Base-by-base conservation (phyloP, 441 rosid species). In the Pelargonium fulgidum region DNA sequence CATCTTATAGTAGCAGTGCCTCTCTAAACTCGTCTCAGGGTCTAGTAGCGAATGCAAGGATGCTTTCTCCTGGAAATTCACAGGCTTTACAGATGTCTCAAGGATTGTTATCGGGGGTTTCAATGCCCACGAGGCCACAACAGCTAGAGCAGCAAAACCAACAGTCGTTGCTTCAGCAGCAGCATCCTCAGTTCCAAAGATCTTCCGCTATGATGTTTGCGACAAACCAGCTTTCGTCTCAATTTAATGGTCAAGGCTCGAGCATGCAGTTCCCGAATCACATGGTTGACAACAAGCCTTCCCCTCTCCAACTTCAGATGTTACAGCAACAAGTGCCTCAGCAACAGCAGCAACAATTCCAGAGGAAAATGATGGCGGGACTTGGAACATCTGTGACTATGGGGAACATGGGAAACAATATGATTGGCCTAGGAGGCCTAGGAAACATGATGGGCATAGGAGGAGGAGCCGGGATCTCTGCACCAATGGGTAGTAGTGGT, bases 21-120 rank as follows among this genome's bases (percentile, higher is more conserved):
- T 76, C 95, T 36, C 36, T 81, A 19, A 82, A 77, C 75, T 68
- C 90, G 7, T 72, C 91, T 56, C 86, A 82, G 69, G 87, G 79
- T 82, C 67, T 78, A 52, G 70, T 81, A 66, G 82, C 84, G 65
- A 87, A 82, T 70, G 70, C 85, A 45, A 85, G 97, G 80, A 86
- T 84, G 86, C 79, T 84, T 67, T 93, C 89, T 72, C 83, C 95
- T 69, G 86, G 90, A 73, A 95, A 85, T 72, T 73, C 88, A 64
- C 97, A 91, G 79, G 78, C 85, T 64, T 71, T 83, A 70, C 98
- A 85, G 73, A 89, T 87, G 85, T 82, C 97, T 77, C 94, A 89
- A 80, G 92, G 95, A 69, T 75, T 77, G 42, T 39, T 39, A 39
- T 39, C 42, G 42, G 42, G 42, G 41, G 88, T 75, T 74, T 82